Evolutionary conservation across 169 alveolate species (phyloP).

Genomic region (Babesia ovis): DNA sequence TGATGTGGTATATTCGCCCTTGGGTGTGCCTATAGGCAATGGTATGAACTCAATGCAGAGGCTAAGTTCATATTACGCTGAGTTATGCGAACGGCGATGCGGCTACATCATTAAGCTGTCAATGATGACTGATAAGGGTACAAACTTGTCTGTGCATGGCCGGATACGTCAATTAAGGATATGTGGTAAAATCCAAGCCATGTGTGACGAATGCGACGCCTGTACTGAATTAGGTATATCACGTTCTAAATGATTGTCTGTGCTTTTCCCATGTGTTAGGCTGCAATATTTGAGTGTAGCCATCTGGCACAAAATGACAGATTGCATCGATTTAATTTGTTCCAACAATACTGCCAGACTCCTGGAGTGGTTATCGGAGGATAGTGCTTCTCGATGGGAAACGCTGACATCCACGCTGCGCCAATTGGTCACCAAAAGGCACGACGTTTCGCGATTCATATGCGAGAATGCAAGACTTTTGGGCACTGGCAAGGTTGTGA

Average conservation of each 20-base stretch:
- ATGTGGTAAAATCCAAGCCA: conserved; percentile 21
- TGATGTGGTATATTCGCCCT: conserved; percentile 16
- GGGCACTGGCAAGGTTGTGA: conserved; percentile 27
- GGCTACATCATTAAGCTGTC: conserved; percentile 4
- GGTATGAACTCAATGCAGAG: neutral
- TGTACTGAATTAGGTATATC: neutral
- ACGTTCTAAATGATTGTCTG: neutral
- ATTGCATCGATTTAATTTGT: conserved; percentile 1
- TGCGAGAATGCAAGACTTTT: conserved; percentile 49
- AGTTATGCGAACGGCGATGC: conserved; percentile 31
- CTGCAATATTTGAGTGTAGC: no score
- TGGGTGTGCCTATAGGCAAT: conserved; percentile 36
- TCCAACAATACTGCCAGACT: conserved; percentile 9
- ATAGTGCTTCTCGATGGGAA: conserved; percentile 8
- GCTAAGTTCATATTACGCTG: neutral
- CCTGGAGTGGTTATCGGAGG: conserved; percentile 46
- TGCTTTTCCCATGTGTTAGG: no score
- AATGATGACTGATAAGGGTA: neutral
- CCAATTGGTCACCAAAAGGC: neutral
- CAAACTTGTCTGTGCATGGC: conserved; percentile 1
- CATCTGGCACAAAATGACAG: no score
- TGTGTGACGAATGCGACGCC: conserved; percentile 17
- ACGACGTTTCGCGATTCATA: conserved; percentile 6
- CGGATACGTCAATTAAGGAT: conserved; percentile 18
- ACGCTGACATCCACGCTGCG: conserved; percentile 6